These are phyloP conservation scores for Thielaviopsis punctulata DNA, from an alignment of 2,329 filamentous ascomycete species.

Conservation along the genomic window DNA sequence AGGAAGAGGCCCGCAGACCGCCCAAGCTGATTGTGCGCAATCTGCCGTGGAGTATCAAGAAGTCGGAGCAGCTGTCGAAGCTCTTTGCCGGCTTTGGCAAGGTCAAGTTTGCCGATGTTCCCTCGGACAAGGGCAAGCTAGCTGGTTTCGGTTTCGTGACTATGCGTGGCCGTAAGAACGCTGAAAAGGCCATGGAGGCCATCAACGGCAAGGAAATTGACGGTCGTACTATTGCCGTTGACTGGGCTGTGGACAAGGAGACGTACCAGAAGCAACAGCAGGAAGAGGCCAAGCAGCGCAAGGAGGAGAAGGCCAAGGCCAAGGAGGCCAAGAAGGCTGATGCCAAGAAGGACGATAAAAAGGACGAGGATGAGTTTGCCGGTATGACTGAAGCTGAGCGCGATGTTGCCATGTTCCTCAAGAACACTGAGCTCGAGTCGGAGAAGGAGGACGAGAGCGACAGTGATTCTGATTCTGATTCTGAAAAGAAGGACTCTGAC, in stretches of 20 bases:
- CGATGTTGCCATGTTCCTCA: conserved; percentile 34
- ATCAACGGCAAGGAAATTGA: conserved; percentile 85
- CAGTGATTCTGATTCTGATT: conserved; percentile 25
- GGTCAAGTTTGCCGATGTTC: conserved; percentile 72
- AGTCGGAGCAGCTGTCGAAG: conserved; percentile 57
- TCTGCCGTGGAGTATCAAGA: conserved; percentile 89
- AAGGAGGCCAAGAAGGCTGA: conserved; percentile 13
- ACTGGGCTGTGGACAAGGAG: conserved; percentile 89
- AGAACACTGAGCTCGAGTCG: conserved; percentile 39
- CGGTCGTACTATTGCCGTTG: conserved; percentile 75
- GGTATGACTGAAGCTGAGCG: conserved; percentile 23
- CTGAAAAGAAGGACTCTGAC: conserved; percentile 26
- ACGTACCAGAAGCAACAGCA: conserved; percentile 56
- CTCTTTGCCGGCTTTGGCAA: conserved; percentile 83
- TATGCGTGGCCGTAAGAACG: conserved; percentile 74
- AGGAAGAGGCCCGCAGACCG: conserved; percentile 41
- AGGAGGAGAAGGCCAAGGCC: conserved; percentile 22
- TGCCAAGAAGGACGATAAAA: conserved; percentile 19
- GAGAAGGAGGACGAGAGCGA: conserved; percentile 35
- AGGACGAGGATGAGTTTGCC: conserved; percentile 14
- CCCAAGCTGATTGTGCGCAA: conserved; percentile 82
- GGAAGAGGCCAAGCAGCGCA: conserved; percentile 14
- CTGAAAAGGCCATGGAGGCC: conserved; percentile 67
- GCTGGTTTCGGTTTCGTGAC: conserved; percentile 89
- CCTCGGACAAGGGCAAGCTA: conserved; percentile 58